phyloP scores from a whole-genome alignment of 306 rosid genomes.

The Luffa aegyptiaca region DNA sequence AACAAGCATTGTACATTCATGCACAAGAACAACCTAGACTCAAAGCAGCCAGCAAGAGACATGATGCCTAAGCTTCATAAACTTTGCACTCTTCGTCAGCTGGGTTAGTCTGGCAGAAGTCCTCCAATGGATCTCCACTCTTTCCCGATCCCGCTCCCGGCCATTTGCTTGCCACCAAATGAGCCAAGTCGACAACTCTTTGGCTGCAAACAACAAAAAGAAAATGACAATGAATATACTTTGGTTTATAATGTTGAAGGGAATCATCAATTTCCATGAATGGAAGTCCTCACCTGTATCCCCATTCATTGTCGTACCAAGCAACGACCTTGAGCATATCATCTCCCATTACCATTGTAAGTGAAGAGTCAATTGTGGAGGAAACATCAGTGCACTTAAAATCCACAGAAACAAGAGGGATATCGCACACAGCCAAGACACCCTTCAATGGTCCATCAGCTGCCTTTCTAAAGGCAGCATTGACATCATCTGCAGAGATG shows the following conservation, averaged over 20 bases:
- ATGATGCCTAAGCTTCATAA: slow-evolving; percentile 44
- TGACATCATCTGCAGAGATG: slow-evolving; percentile 80
- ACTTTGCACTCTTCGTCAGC: slow-evolving; percentile 95
- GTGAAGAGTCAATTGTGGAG: slow-evolving; percentile 81
- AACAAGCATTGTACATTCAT: slow-evolving; percentile 8
- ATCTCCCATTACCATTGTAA: slow-evolving; percentile 99
- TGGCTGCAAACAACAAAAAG: slow-evolving; percentile 47
- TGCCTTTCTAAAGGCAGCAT: slow-evolving; percentile 88
- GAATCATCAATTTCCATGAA: neutral
- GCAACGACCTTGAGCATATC: slow-evolving; percentile 99
- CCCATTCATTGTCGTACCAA: slow-evolving; percentile 99
- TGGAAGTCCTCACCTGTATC: slow-evolving; percentile 67
- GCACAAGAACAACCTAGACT: neutral
- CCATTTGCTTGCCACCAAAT: slow-evolving; percentile 83
- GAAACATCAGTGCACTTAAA: slow-evolving; percentile 88
- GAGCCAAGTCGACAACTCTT: slow-evolving; percentile 96
- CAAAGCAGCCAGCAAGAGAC: slow-evolving; percentile 10
- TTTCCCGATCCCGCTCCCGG: slow-evolving; percentile 40
- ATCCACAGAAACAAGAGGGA: slow-evolving; percentile 91
- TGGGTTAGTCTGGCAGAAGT: slow-evolving; percentile 88
- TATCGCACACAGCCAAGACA: slow-evolving; percentile 81
- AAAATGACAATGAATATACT: neutral
- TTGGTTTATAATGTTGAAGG: neutral
- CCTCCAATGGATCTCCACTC: slow-evolving; percentile 90
- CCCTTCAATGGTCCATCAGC: slow-evolving; percentile 80